phyloP scores from a whole-genome alignment of 1,284 basidiomycete species.

The Cryptococcus hybrid region DNA sequence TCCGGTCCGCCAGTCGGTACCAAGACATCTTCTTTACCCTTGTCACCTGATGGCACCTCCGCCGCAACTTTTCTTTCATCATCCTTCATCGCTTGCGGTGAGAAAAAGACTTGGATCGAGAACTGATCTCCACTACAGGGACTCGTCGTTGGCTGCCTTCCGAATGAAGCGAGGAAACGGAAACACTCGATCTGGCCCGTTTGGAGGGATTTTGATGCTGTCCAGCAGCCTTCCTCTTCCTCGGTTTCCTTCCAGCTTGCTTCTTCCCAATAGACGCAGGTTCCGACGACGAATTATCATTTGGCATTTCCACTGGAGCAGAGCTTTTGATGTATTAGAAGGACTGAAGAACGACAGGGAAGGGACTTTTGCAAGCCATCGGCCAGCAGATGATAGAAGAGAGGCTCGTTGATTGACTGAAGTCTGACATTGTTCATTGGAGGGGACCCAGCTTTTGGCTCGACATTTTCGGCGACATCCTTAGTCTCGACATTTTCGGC shows the following conservation, averaged over 20 bases:
- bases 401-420: neutral
- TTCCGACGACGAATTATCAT: too few relatives aligned
- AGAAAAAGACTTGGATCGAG: constrained; percentile 1
- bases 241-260: neutral
- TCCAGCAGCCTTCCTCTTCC: neutral
- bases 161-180: neutral
- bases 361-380: constrained; percentile 27
- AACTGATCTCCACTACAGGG: constrained; percentile 6
- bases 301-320: too few relatives aligned
- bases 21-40: neutral
- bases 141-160: neutral
- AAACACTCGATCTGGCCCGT: constrained; percentile 1
- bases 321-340: neutral
- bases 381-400: constrained; percentile 23
- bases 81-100: neutral
- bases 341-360: constrained; percentile 18
- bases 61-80: neutral
- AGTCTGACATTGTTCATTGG: too few relatives aligned
- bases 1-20: neutral
- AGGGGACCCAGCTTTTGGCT: neutral
- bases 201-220: neutral
- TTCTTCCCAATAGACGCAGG: too few relatives aligned
- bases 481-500: neutral
- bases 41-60: neutral
- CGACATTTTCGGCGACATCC: neutral